Percentiles rank a stretch among this genome's conserved stretches.
Conservation (phyloP, 768 basidiomycete species). For the Sarcodon sp. region DNA sequence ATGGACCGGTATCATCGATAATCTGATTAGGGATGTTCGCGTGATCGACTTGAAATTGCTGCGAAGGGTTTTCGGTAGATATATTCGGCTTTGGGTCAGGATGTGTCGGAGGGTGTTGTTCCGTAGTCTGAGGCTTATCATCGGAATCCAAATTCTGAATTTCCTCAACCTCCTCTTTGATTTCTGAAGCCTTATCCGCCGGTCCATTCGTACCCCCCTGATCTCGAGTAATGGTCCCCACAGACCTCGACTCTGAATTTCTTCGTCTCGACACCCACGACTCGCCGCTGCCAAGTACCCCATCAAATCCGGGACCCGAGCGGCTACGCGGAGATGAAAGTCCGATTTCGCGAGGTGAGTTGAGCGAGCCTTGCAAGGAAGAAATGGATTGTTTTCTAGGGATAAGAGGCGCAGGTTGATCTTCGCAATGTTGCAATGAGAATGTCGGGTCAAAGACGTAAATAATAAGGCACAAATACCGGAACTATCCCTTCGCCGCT, state of each 20-base stretch:
- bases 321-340: constrained; percentile 57
- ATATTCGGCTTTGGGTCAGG: neutral
- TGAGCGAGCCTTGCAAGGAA: constrained; percentile 36
- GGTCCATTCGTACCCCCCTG: constrained; percentile 24
- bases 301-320: constrained; percentile 55
- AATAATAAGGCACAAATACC: constrained; percentile 15
- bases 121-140: neutral
- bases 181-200: constrained; percentile 30
- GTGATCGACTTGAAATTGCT: neutral
- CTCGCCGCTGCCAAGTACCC: constrained; percentile 54
- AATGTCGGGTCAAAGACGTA: neutral
- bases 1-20: neutral
- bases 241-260: constrained; percentile 36
- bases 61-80: neutral
- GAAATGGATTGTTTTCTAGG: constrained; percentile 65
- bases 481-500: constrained; percentile 54
- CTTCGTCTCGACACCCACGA: constrained; percentile 58
- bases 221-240: constrained; percentile 22
- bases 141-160: neutral
- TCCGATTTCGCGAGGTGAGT: constrained; percentile 45
- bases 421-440: constrained; percentile 21
- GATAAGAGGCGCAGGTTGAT: constrained; percentile 38
- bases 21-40: neutral
- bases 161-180: constrained; percentile 49
- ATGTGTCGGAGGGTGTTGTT: neutral